These are phyloP conservation scores for Cinnamomum micranthum DNA, from an alignment of 164 flowering plant species.

Conservation along the genomic window DNA sequence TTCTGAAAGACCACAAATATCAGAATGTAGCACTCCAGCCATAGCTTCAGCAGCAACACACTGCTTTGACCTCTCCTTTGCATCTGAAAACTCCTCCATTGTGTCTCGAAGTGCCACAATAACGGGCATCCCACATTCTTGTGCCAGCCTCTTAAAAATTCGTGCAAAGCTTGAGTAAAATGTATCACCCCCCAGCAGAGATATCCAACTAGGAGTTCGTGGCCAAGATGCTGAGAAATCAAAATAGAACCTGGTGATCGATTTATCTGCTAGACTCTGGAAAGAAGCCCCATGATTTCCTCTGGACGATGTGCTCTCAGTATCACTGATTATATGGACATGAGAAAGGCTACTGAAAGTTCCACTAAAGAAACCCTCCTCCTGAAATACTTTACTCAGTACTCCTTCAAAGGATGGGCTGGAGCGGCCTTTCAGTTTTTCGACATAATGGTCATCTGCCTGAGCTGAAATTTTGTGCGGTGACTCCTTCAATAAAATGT, in stretches of 20 bases:
- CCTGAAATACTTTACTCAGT: conserved; percentile 64
- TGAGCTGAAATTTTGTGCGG: conserved; percentile 56
- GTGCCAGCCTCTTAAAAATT: conserved; percentile 80
- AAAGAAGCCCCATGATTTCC: conserved; percentile 66
- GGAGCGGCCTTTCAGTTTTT: conserved; percentile 22
- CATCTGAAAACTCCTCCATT: conserved; percentile 66
- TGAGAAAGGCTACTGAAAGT: conserved; percentile 83
- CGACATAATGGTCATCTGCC: conserved; percentile 20
- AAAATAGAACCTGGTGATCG: conserved; percentile 89
- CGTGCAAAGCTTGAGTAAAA: conserved; percentile 90
- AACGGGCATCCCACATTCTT: conserved; percentile 94
- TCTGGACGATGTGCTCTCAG: conserved; percentile 64
- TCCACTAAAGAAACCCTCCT: conserved; percentile 77
- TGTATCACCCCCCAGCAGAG: conserved; percentile 71
- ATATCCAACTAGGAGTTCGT: conserved; percentile 96
- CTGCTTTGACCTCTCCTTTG: conserved; percentile 94
- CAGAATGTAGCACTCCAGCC: conserved; percentile 93
- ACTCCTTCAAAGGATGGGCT: conserved; percentile 79
- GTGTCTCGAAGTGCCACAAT: conserved; percentile 50
- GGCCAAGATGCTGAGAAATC: conserved; percentile 98
- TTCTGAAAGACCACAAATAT: conserved; percentile 64
- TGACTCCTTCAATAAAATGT: conserved; percentile 79
- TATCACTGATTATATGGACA: conserved; percentile 77
- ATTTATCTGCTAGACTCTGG: conserved; percentile 86
- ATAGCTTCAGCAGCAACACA: conserved; percentile 99